A percentile compares a stretch with the other conserved stretches of the same genome.
phyloP scores from a whole-genome alignment of 1,284 basidiomycete genomes.

The Hymenochaete sp. region DNA sequence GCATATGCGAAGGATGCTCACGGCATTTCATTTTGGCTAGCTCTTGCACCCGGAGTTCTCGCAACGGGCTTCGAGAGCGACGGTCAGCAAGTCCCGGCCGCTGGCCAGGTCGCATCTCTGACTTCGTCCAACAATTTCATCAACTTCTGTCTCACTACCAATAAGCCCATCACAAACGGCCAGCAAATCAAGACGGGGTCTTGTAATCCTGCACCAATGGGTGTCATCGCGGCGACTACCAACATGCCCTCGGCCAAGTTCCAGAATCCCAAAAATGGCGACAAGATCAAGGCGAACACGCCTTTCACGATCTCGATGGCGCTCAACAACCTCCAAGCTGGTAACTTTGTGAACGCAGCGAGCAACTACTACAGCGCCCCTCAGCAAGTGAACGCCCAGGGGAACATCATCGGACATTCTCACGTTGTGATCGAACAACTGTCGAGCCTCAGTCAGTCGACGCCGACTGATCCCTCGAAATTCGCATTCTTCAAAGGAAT shows the following conservation, averaged over 20 bases:
- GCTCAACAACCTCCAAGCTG: conserved; percentile 39
- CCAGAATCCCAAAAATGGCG: conserved; percentile 36
- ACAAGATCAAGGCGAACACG: conserved; percentile 32
- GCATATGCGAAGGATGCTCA: background rate
- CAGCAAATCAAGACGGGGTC: conserved; percentile 35
- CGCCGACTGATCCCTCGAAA: conserved; percentile 43
- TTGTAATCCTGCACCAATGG: conserved; percentile 36
- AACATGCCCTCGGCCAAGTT: conserved; percentile 48
- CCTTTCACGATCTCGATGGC: conserved; percentile 45
- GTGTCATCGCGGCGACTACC: conserved; percentile 33
- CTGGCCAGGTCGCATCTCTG: conserved; percentile 38
- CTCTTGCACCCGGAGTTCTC: conserved; percentile 36
- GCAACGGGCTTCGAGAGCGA: conserved; percentile 35
- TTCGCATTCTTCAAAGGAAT: conserved; percentile 70
- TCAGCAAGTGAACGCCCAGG: conserved; percentile 44
- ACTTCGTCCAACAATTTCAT: conserved; percentile 52
- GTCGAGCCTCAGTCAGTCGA: conserved; percentile 41
- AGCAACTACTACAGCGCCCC: conserved; percentile 51
- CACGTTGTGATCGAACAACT: conserved; percentile 60
- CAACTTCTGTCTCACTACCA: conserved; percentile 31
- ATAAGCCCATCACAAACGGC: conserved; percentile 35
- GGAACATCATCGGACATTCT: conserved; percentile 50
- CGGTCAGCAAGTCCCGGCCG: conserved; percentile 35
- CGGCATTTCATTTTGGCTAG: background rate
- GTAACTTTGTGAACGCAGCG: conserved; percentile 46